Percentiles rank a stretch among this genome's conserved stretches.
Evolutionary conservation across 768 basidiomycete genomes (phyloP).

Genomic region (Tricholoma sp.): DNA sequence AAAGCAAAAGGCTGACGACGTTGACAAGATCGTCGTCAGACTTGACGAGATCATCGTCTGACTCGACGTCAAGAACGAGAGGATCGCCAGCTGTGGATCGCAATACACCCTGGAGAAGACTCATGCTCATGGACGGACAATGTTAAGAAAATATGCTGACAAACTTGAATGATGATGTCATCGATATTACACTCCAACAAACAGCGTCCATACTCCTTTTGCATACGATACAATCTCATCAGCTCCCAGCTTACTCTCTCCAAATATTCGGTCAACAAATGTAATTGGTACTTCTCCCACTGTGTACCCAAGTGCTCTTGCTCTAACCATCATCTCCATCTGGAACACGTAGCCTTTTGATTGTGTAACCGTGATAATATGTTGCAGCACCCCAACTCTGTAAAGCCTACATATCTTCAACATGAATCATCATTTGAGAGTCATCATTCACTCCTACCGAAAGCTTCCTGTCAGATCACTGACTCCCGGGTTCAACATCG

Average conservation of each 20-base stretch:
- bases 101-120: conserved; percentile 68
- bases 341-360: conserved; percentile 95
- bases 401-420: conserved; percentile 53
- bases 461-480: conserved; percentile 91
- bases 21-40: conserved; percentile 68
- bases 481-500: conserved; percentile 78
- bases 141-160: background rate
- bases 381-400: conserved; percentile 65
- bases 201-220: conserved; percentile 80
- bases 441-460: conserved; percentile 41
- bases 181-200: conserved; percentile 55
- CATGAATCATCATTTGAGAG: background rate
- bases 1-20: conserved; percentile 45
- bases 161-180: background rate
- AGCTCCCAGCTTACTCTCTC: conserved; percentile 88
- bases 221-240: conserved; percentile 85
- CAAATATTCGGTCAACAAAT: conserved; percentile 91
- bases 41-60: conserved; percentile 41
- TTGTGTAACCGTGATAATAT: conserved; percentile 79
- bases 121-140: conserved; percentile 32
- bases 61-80: conserved; percentile 13
- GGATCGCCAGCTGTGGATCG: conserved; percentile 38
- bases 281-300: conserved; percentile 93
- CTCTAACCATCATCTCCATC: conserved; percentile 98
- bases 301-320: conserved; percentile 74